Percentiles rank a stretch among this genome's conserved stretches.
Conservation (phyloP, 192 early-diverging fungal species). For the Glomus cerebriforme region DNA sequence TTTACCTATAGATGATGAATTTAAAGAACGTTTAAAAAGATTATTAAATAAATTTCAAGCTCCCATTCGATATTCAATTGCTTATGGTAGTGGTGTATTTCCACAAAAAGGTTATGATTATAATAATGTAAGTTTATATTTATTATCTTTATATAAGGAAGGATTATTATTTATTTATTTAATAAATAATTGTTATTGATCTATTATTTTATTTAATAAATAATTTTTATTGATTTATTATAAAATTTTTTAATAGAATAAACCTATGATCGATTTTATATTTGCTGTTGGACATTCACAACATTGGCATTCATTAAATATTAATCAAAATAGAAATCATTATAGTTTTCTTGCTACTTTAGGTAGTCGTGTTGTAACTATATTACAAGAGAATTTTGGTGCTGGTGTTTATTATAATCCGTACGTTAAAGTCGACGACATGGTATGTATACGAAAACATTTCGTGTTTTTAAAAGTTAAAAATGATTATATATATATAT, state of each 20-base stretch:
- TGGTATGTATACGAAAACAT: slow-evolving; percentile 53
- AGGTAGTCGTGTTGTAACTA: slow-evolving; percentile 71
- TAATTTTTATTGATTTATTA: not conserved
- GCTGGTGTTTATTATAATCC: slow-evolving; percentile 97
- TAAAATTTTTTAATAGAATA: slow-evolving; percentile 39
- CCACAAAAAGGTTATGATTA: slow-evolving; percentile 78
- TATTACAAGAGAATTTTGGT: slow-evolving; percentile 82
- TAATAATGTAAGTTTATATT: slow-evolving; percentile 40
- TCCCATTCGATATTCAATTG: slow-evolving; percentile 81
- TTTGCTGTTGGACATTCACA: slow-evolving; percentile 94
- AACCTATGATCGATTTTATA: slow-evolving; percentile 94
- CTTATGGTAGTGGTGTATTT: slow-evolving; percentile 96
- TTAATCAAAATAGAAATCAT: slow-evolving; percentile 87
- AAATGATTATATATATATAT: slow-evolving; percentile 18
- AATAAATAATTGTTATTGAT: not conserved
- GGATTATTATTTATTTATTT: no score
- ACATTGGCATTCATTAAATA: slow-evolving; percentile 97
- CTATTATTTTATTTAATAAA: not conserved
- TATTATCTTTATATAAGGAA: not conserved
- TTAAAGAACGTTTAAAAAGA: slow-evolving; percentile 50
- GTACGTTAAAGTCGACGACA: slow-evolving; percentile 82
- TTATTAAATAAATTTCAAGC: slow-evolving; percentile 52
- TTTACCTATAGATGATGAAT: slow-evolving; percentile 56
- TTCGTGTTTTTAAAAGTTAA: not conserved
- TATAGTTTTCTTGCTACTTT: slow-evolving; percentile 81